Conservation (phyloP, 306 rosid genomes). For the Quillaja saponaria region DNA sequence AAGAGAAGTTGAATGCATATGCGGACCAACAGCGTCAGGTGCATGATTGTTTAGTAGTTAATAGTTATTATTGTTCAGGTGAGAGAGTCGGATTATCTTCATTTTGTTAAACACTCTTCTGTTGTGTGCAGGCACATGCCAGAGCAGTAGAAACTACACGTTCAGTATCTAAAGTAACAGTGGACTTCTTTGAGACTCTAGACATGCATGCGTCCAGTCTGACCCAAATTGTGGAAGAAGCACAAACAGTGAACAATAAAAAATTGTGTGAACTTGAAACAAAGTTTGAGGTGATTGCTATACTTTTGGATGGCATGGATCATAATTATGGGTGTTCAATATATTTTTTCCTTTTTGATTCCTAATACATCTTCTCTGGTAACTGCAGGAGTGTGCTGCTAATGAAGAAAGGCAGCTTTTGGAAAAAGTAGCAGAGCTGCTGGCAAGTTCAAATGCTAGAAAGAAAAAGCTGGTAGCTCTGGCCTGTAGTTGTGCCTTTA, state of each 20-base stretch:
- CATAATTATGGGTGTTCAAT: neutral
- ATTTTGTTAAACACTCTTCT: neutral
- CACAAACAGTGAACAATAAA: conserved; percentile 71
- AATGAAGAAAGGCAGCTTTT: conserved; percentile 82
- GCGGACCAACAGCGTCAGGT: conserved; percentile 94
- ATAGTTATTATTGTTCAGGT: neutral
- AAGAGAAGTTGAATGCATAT: conserved; percentile 74
- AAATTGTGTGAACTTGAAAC: conserved; percentile 81
- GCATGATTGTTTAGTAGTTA: conserved; percentile 23
- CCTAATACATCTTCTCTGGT: conserved; percentile 3
- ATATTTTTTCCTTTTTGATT: neutral
- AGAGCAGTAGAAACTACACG: conserved; percentile 92
- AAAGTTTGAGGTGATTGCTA: conserved; percentile 84
- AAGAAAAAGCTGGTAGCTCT: conserved; percentile 80
- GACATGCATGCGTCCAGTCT: conserved; percentile 82
- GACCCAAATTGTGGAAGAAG: conserved; percentile 82
- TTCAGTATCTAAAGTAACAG: conserved; percentile 78
- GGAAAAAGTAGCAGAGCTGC: conserved; percentile 93
- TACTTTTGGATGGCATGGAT: conserved; percentile 13
- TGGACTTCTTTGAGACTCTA: conserved; percentile 76
- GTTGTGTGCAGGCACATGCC: conserved; percentile 72
- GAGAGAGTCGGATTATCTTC: conserved; percentile 25
- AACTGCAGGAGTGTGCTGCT: conserved; percentile 85
- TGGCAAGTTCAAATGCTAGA: conserved; percentile 86
- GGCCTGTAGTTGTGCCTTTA: conserved; percentile 3